Conservation (phyloP, 371 early-diverging fungal species). For the Dinochytrium kinnereticum region DNA sequence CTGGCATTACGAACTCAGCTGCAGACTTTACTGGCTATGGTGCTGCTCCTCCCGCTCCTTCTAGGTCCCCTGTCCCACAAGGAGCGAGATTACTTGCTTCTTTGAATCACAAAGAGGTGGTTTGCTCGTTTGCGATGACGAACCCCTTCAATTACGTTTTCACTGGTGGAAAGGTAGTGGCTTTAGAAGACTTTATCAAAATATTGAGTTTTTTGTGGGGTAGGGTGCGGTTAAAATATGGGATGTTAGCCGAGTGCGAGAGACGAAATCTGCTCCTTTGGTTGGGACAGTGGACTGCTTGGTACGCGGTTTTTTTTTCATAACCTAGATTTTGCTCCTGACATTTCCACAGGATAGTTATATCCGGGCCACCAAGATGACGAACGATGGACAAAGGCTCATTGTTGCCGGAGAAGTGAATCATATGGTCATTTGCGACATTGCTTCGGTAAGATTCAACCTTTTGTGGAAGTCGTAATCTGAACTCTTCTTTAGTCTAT, state of each 20-base stretch:
- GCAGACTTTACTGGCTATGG: no score
- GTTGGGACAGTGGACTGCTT: slow-evolving; percentile 34
- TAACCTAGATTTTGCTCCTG: neutral
- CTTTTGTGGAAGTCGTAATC: neutral
- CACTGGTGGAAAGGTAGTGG: slow-evolving; percentile 23
- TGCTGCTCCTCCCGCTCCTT: neutral
- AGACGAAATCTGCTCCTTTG: slow-evolving; percentile 12
- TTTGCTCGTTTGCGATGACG: slow-evolving; percentile 35
- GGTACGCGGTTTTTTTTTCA: slow-evolving; percentile 19
- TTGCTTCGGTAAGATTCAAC: slow-evolving; percentile 21
- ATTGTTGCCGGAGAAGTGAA: slow-evolving; percentile 39
- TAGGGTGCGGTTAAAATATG: slow-evolving; percentile 37
- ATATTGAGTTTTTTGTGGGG: neutral
- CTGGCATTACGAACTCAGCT: no score
- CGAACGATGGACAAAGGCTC: slow-evolving; percentile 34
- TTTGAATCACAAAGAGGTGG: slow-evolving; percentile 28
- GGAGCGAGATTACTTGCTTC: slow-evolving; percentile 14
- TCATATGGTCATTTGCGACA: slow-evolving; percentile 35
- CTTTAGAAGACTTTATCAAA: neutral
- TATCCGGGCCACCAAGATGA: slow-evolving; percentile 32
- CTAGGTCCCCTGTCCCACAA: neutral
- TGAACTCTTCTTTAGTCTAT: slow-evolving; percentile 16
- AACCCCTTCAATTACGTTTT: slow-evolving; percentile 36
- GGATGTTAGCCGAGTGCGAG: slow-evolving; percentile 27
- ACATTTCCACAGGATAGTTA: slow-evolving; percentile 14